A percentile compares a stretch with the other conserved stretches of the same genome.
Conservation (phyloP, 2,329 filamentous ascomycete species). For the Talaromyces piceae region DNA sequence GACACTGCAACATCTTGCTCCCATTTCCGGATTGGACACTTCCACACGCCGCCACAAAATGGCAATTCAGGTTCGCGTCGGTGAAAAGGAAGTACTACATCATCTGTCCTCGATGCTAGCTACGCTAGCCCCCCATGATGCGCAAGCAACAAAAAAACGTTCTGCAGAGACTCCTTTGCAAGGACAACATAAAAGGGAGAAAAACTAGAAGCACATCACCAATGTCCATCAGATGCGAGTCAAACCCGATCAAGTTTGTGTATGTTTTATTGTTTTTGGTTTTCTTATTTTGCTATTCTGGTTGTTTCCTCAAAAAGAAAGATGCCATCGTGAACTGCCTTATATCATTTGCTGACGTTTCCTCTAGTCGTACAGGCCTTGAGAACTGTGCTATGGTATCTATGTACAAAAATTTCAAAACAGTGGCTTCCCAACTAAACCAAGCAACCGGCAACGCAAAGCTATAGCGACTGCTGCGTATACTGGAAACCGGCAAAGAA, state of each 20-base stretch:
- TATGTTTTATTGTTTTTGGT: neutral
- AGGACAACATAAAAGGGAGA: slow-evolving; percentile 21
- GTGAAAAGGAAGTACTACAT: slow-evolving; percentile 62
- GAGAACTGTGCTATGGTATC: slow-evolving; percentile 14
- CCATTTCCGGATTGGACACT: slow-evolving; percentile 28
- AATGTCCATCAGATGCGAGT: neutral
- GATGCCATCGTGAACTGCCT: neutral
- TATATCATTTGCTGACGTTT: slow-evolving; percentile 24
- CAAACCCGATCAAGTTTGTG: neutral
- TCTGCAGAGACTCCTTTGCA: slow-evolving; percentile 23
- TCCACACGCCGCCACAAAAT: slow-evolving; percentile 40
- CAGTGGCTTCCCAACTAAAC: slow-evolving; percentile 1
- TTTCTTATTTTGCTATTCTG: neutral
- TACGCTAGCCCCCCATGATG: slow-evolving; percentile 15
- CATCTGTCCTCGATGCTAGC: slow-evolving; percentile 42
- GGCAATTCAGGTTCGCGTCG: slow-evolving; percentile 61
- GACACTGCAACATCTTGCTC: slow-evolving; percentile 28
- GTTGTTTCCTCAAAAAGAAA: too few relatives aligned
- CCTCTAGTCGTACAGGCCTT: slow-evolving; percentile 30
- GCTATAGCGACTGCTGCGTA: neutral
- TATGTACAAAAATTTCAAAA: slow-evolving; percentile 33
- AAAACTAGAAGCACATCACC: slow-evolving; percentile 10
- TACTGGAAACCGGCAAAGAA: neutral
- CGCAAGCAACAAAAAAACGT: slow-evolving; percentile 12
- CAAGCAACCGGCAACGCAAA: neutral